Evolutionary conservation across 108 stramenopile genomes (phyloP), one percentile per base, ranked within the genome.

Genomic region (Fragilaria radians): DNA sequence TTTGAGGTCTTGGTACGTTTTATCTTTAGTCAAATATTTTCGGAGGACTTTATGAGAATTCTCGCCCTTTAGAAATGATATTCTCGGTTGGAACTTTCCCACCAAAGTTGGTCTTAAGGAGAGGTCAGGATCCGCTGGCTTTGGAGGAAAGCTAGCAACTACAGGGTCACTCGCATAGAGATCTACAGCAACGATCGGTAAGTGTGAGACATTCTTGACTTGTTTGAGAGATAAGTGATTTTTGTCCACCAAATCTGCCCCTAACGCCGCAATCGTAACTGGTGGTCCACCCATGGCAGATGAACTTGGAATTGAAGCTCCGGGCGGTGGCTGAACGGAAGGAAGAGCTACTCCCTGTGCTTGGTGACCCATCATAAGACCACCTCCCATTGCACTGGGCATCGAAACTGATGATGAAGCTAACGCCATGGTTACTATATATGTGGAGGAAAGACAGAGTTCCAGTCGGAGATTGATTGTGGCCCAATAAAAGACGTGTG

Each of bases 341-440:
- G 57, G 53, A 24, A 48, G 57, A 17, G 80, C 73, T 67, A 51
- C 47, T 14, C 69, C 82, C 57, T 79, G 68, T 57, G 79, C 85
- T 55, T 82, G 75, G 52, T 79, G 72, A 21, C 82, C 74, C 71
- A 83, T 78, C 63, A 91, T 49, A 36, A 75, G 74, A 28, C 71
- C 86, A 54, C 74, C 83, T 21, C 67, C 83, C 33, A 62, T 76
- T 28, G 66, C 72, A 22, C 63, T 77, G 36, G 22, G 29, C 59
- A 7, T 46, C 52, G 34, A 62, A 53, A 21, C 78, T 79, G 23
- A 63, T 72, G 45, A 66, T 77, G 87, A 78, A 69, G 91, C 86
- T 70, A 92, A 80, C 54, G 86, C 84, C 91, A 92, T 92, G 63
- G 19, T 73, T 63, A n/a, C n/a, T n/a, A n/a, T n/a, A n/a, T n/a